phyloP scores from a whole-genome alignment of 768 basidiomycete species.

The Lactifluus echinatus region DNA sequence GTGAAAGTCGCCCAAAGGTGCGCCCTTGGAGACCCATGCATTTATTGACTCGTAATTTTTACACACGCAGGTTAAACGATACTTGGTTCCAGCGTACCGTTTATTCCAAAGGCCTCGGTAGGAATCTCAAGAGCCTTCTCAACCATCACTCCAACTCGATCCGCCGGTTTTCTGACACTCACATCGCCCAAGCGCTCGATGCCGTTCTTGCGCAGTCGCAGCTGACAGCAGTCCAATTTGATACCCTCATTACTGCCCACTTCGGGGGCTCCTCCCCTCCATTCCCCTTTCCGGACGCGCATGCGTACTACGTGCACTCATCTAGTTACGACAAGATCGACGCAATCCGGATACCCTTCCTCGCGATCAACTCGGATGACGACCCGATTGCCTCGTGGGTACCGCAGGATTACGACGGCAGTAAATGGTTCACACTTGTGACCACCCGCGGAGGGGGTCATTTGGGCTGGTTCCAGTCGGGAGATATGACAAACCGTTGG shows the following conservation, averaged over 20 bases:
- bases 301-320: slow-evolving; percentile 43
- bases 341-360: slow-evolving; percentile 60
- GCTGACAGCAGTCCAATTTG: slow-evolving; percentile 49
- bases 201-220: slow-evolving; percentile 38
- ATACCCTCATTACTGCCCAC: slow-evolving; percentile 54
- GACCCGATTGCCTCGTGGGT: slow-evolving; percentile 72
- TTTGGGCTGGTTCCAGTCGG: slow-evolving; percentile 74
- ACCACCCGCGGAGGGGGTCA: slow-evolving; percentile 72
- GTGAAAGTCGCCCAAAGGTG: slow-evolving; percentile 30
- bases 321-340: slow-evolving; percentile 57
- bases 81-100: slow-evolving; percentile 50
- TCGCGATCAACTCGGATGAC: slow-evolving; percentile 72
- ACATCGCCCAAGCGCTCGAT: slow-evolving; percentile 40
- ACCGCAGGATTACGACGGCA: slow-evolving; percentile 47
- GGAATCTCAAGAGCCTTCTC: slow-evolving; percentile 57
- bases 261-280: slow-evolving; percentile 50
- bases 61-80: slow-evolving; percentile 38
- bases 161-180: slow-evolving; percentile 40
- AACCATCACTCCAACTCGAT: slow-evolving; percentile 42
- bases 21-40: neutral
- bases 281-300: slow-evolving; percentile 39
- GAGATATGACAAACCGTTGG: slow-evolving; percentile 43
- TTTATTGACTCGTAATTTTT: neutral
- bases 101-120: slow-evolving; percentile 75
- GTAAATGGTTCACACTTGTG: slow-evolving; percentile 49